Conservation (phyloP, 371 early-diverging fungal genomes). For the Capniomyces stellatus region DNA sequence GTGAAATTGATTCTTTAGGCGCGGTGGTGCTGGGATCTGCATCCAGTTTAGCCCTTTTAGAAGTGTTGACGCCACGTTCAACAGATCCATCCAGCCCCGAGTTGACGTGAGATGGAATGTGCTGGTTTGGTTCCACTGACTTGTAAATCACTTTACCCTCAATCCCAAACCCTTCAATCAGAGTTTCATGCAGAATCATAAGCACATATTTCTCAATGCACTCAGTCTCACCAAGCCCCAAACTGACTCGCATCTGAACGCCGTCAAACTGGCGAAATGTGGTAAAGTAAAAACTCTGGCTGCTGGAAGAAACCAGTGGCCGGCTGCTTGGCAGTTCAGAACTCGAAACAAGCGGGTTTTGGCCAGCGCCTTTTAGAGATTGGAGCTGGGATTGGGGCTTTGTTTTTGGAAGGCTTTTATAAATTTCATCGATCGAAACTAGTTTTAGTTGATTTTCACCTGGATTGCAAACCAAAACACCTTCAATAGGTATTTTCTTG, state of each 20-base stretch:
- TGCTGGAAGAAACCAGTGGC: not conserved
- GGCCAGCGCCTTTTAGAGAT: conserved; percentile 11
- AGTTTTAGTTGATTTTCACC: conserved; percentile 11
- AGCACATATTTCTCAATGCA: not conserved
- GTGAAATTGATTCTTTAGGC: not conserved
- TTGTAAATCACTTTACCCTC: not conserved
- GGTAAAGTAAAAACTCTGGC: not conserved
- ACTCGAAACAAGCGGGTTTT: not conserved
- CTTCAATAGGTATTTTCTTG: conserved; percentile 16
- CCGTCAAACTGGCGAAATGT: not conserved
- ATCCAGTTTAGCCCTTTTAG: conserved; percentile 8
- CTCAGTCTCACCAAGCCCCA: not conserved
- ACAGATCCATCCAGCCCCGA: not conserved
- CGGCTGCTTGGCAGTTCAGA: not conserved
- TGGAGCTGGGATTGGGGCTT: too few species aligned
- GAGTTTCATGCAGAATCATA: not conserved
- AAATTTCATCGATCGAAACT: conserved; percentile 10
- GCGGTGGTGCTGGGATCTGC: conserved; percentile 2
- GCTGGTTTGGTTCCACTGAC: not conserved
- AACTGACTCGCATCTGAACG: not conserved
- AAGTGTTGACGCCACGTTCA: not conserved
- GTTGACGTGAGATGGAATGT: not conserved
- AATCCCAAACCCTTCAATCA: not conserved
- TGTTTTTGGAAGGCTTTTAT: too few species aligned
- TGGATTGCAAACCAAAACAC: conserved; percentile 15